Evolutionary conservation across 805 yeast genomes (phyloP), one percentile per base, ranked within the genome.

Genomic region (Tetrapisispora arboricola): DNA sequence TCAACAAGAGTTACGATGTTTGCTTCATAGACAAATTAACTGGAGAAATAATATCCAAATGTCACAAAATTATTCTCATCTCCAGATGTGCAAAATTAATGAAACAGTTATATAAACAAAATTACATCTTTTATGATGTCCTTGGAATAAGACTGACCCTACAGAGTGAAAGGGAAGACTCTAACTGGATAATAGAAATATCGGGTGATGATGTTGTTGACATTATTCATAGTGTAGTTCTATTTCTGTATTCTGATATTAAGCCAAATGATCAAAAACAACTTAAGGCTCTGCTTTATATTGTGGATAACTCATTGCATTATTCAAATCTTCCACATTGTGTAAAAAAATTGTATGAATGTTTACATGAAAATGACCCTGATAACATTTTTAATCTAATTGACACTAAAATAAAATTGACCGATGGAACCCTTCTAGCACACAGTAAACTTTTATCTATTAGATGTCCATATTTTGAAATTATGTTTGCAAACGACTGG

Each of bases 381-480:
- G 25, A 18, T 3, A 16, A 37, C 16, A 4, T 6, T 7, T 24
- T 30, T 8, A 15, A 25, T 9, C 10, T 12, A 24, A 42, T 58
- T 2, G 83, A 79, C 51, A 68, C 75, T 2, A 49, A 50, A 0
- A 58, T 84, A 2, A 48, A 48, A 5, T 55, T 80, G n/a, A 46
- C 59, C 1, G 78, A 75, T 48, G 76, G 74, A 1, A 63, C 58
- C 1, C 25, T 71, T 0, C 42, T 44, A 4, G 70, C 74, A 6
- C 76, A 76, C 51, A 70, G 79, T 2, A 64, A 67, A 10, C 60
- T 85, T 4, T 51, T 87, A n/a, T 53, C 62, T 4, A 57, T 72
- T 0, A 61, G 94, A 44, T 73, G 79, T 36, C 76, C 75, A 0
- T 83, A 70, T 51, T 84, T 87, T 55, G 78, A 74, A 41, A 68